These are phyloP conservation scores for Oryza meyeriana DNA, from an alignment of 176 grass and related monocot genomes.

Conservation along the genomic window DNA sequence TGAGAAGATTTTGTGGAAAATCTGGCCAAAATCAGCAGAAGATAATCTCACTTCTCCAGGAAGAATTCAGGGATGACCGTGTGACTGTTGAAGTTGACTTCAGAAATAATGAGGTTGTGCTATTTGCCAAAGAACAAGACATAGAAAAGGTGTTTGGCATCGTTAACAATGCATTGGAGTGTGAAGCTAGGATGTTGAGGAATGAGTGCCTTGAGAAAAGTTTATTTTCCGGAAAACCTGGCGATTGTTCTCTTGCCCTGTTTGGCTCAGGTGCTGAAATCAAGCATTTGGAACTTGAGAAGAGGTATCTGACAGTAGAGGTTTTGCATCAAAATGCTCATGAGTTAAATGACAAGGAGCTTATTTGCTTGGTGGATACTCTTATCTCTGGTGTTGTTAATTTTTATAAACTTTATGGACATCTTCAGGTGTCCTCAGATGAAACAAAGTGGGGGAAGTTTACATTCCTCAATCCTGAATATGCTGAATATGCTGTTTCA, in stretches of 20 bases:
- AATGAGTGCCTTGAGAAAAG: constrained; percentile 76
- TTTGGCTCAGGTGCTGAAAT: constrained; percentile 95
- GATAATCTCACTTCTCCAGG: constrained; percentile 50
- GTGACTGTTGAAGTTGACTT: constrained; percentile 76
- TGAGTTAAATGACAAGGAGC: constrained; percentile 71
- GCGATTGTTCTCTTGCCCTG: constrained; percentile 52
- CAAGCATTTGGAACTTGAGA: constrained; percentile 92
- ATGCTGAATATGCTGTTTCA: constrained; percentile 63
- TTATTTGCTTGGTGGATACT: constrained; percentile 64
- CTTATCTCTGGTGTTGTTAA: constrained; percentile 50
- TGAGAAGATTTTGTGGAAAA: constrained; percentile 73
- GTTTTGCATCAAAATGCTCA: constrained; percentile 68
- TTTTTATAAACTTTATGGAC: constrained; percentile 45
- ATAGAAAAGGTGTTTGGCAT: constrained; percentile 51
- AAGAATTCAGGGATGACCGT: constrained; percentile 62
- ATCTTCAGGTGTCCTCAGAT: constrained; percentile 40
- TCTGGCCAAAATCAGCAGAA: constrained; percentile 70
- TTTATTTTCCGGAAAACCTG: constrained; percentile 50
- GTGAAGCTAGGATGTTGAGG: constrained; percentile 59
- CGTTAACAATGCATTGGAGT: constrained; percentile 52
- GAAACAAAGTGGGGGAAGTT: constrained; percentile 74
- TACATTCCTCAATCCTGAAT: constrained; percentile 75
- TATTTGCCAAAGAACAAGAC: constrained; percentile 67
- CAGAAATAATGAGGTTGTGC: constrained; percentile 44
- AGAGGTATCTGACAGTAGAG: constrained; percentile 70